These are phyloP conservation scores for Vitis amurensis DNA, from an alignment of 164 flowering plant species.

Conservation along the genomic window DNA sequence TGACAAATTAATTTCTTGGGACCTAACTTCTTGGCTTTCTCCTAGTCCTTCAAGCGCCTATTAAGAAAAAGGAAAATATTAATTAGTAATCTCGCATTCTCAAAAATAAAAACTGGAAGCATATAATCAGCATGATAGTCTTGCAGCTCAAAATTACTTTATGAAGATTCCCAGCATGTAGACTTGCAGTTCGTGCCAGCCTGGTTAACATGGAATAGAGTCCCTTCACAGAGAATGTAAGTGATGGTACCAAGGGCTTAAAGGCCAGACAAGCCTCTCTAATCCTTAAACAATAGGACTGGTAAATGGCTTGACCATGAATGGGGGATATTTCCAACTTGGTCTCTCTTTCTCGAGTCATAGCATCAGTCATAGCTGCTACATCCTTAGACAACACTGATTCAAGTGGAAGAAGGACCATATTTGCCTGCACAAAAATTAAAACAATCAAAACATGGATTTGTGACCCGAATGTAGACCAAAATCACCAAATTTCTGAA, in stretches of 20 bases:
- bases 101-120: neutral
- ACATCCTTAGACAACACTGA: constrained; percentile 81
- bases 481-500: neutral
- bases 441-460: constrained; percentile 1
- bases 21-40: constrained; percentile 73
- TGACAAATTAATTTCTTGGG: constrained; percentile 53
- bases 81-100: constrained; percentile 1
- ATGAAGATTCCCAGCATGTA: constrained; percentile 95
- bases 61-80: constrained; percentile 3
- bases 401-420: constrained; percentile 83
- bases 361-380: constrained; percentile 80
- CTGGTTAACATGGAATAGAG: constrained; percentile 65
- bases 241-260: constrained; percentile 71
- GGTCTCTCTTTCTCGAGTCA: constrained; percentile 69
- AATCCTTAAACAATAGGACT: constrained; percentile 66
- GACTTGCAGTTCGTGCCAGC: constrained; percentile 83
- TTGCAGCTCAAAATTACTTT: constrained; percentile 39
- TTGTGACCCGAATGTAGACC: neutral
- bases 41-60: constrained; percentile 95
- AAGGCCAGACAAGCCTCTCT: constrained; percentile 66
- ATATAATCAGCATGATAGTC: neutral
- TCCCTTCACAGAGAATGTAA: constrained; percentile 65
- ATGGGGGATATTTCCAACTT: constrained; percentile 71
- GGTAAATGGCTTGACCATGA: constrained; percentile 94
- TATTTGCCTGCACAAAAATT: constrained; percentile 57